Base-by-base conservation (phyloP, 371 early-diverging fungal species). In the Syncephalis plumigaleata region DNA sequence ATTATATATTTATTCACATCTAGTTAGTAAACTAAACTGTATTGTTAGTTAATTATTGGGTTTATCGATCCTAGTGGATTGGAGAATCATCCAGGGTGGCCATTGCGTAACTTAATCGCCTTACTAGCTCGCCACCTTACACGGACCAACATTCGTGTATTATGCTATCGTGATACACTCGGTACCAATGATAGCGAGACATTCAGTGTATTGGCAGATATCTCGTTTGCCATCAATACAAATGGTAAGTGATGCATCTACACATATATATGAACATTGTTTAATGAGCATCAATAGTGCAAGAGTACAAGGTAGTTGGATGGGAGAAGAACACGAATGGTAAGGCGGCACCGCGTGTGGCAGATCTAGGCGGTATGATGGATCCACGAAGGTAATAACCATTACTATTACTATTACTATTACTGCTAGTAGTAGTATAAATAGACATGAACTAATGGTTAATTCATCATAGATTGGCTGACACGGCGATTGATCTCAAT, bases 311-410 rank as follows among this genome's bases (percentile, higher is more conserved):
- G 56, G 62, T 68, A 27, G 81, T 83, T 39, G 95, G 93, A 18
- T 94, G 95, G 95, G 93, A 92, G 66, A 79, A 81, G 54, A 84
- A 85, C 60, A 66, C 70, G 2, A 59, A 70, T 31, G 86, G 82
- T 7, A 83, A 83, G 57, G 70, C 85, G 24, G 81, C 76, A 7
- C 89, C 93, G 22, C 78, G 91, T 27, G 51, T 84, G 27, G 87
- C 76, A 3, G 84, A 92, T 46, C 65, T 94, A 20, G 84, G 83
- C 0, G 76, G 84, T 2, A 54, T 85, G 25, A 88, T 88, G 89
- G 84, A 87, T 56, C 88, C 90, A 3, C 48, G 45, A 44, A 55
- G 63, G 75, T 76, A 65, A 53, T 18, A 22, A 27, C 11, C 16
- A 45, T 21, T 7, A 40, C 21, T 7, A 18, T n/a, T 8, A 8